These are phyloP conservation scores for Penicillium sp. DNA, from an alignment of 2,329 filamentous ascomycete genomes.

Conservation along the genomic window DNA sequence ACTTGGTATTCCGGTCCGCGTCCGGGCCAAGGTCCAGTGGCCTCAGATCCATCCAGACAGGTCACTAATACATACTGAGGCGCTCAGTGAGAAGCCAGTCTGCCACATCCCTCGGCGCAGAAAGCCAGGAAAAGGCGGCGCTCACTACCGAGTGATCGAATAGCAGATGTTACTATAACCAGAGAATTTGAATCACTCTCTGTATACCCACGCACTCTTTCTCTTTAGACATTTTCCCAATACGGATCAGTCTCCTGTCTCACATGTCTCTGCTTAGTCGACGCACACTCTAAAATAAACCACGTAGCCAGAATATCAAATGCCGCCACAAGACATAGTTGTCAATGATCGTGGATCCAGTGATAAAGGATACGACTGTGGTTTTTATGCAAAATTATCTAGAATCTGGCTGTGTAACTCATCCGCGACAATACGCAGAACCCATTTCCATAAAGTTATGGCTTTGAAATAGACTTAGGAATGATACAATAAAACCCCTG, in stretches of 20 bases:
- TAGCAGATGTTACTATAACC: neutral
- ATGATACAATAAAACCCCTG: neutral
- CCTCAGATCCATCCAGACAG: neutral
- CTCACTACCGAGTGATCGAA: neutral
- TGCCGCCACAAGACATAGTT: no score
- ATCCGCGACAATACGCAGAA: neutral
- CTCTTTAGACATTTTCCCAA: neutral
- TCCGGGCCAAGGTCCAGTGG: neutral
- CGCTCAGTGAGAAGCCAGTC: neutral
- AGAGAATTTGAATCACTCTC: neutral
- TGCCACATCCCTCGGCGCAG: neutral
- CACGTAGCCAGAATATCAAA: no score
- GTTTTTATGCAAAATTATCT: no score
- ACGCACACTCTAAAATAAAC: no score
- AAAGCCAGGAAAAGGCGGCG: neutral
- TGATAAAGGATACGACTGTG: no score
- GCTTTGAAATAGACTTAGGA: no score
- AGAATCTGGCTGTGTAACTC: neutral
- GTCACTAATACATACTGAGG: neutral
- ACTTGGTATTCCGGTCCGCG: neutral
- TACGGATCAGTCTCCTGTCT: neutral
- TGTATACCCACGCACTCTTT: neutral
- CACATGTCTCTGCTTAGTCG: neutral
- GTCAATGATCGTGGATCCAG: no score
- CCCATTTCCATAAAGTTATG: neutral